Conservation (phyloP, 208 protist genomes). For the Wallacemonas rigidus region DNA sequence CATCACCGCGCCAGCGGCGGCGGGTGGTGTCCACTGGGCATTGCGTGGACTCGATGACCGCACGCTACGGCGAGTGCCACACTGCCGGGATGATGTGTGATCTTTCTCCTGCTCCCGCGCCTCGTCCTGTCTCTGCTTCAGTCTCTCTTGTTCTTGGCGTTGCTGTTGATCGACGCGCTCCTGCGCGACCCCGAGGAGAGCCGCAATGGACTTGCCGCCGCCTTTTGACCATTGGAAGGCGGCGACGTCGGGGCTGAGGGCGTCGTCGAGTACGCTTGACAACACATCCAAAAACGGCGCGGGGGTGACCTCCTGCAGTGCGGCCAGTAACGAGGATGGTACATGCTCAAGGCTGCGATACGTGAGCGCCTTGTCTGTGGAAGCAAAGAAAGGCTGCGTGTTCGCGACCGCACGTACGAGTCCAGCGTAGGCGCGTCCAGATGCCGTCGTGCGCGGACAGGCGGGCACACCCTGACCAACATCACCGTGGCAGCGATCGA, state of each 20-base stretch:
- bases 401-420: constrained; percentile 23
- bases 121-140: no score
- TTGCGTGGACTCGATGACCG: constrained; percentile 14
- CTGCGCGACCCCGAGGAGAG: constrained; percentile 34
- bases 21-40: constrained; percentile 10
- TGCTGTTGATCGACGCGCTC: not conserved
- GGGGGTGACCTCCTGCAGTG: constrained; percentile 21
- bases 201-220: constrained; percentile 45
- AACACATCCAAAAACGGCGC: constrained; percentile 38
- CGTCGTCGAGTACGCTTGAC: constrained; percentile 46
- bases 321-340: constrained; percentile 18
- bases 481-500: no score
- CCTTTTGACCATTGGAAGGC: constrained; percentile 49
- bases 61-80: not conserved
- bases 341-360: constrained; percentile 14
- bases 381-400: constrained; percentile 22
- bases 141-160: no score
- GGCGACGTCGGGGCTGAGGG: constrained; percentile 28
- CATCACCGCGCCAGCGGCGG: not conserved
- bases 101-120: no score
- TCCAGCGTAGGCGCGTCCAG: constrained; percentile 24
- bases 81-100: no score
- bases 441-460: not conserved
- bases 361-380: constrained; percentile 14
- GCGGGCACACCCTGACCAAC: no score